Conservation (phyloP, 768 basidiomycete genomes). For the Vararia minispora region DNA sequence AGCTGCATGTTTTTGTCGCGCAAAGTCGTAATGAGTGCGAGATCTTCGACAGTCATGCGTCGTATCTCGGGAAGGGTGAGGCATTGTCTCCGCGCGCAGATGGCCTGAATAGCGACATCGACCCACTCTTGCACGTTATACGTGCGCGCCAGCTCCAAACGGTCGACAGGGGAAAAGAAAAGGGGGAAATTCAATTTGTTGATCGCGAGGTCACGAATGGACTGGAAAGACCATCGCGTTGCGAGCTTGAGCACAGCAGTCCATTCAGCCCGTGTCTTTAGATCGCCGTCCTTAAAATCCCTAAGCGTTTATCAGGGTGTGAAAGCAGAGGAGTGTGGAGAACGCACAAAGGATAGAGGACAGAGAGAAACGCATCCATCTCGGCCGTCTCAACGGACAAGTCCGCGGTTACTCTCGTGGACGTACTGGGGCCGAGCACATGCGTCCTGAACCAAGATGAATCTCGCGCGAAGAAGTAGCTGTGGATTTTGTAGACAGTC, state of each 20-base stretch:
- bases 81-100: constrained; percentile 8
- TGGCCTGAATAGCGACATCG: constrained; percentile 5
- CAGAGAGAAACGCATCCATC: constrained; percentile 11
- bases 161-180: constrained; percentile 12
- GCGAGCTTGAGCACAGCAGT: constrained; percentile 13
- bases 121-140: constrained; percentile 11
- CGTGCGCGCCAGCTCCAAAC: constrained; percentile 8
- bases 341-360: constrained; percentile 13
- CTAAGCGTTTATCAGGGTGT: not conserved
- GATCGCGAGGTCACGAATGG: constrained; percentile 12
- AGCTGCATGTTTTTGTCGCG: constrained; percentile 11
- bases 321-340: not conserved
- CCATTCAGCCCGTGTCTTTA: constrained; percentile 12
- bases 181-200: constrained; percentile 5
- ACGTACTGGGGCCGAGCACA: not conserved
- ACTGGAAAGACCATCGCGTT: constrained; percentile 12
- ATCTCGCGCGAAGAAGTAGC: constrained; percentile 12
- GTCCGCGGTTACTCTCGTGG: not conserved
- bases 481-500: constrained; percentile 8
- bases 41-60: constrained; percentile 9
- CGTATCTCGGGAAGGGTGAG: constrained; percentile 9
- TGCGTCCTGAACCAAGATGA: constrained; percentile 8
- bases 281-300: constrained; percentile 4
- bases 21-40: constrained; percentile 7
- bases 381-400: constrained; percentile 4